phyloP scores from a whole-genome alignment of 2,329 filamentous ascomycete species.

The Alternaria angustiovoidea region DNA sequence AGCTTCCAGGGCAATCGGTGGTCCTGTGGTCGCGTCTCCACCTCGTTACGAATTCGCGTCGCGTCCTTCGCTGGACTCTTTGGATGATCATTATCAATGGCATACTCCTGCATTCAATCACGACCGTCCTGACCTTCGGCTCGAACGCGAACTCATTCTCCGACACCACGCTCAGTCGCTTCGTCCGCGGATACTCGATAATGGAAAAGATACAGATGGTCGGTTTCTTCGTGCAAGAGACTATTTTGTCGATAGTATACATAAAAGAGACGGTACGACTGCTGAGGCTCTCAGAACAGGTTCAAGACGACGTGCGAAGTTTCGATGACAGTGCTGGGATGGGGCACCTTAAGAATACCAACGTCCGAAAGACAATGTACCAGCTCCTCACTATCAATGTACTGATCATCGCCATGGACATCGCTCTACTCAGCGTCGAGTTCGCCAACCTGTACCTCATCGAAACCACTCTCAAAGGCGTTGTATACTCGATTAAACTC shows the following conservation, averaged over 20 bases:
- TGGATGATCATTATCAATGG: slow-evolving; percentile 66
- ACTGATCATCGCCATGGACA: slow-evolving; percentile 46
- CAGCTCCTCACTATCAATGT: slow-evolving; percentile 47
- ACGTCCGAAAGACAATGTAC: slow-evolving; percentile 44
- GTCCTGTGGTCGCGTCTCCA: slow-evolving; percentile 71
- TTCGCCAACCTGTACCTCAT: slow-evolving; percentile 47
- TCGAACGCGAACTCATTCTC: slow-evolving; percentile 52
- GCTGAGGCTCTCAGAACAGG: slow-evolving; percentile 42
- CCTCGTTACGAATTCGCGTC: slow-evolving; percentile 62
- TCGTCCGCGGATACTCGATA: slow-evolving; percentile 50
- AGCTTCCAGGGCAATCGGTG: slow-evolving; percentile 60
- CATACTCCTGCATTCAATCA: slow-evolving; percentile 62
- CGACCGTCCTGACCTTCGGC: slow-evolving; percentile 64
- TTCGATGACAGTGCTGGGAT: slow-evolving; percentile 40
- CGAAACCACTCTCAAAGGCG: slow-evolving; percentile 51
- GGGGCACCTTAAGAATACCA: slow-evolving; percentile 29
- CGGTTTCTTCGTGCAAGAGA: slow-evolving; percentile 54
- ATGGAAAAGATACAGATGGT: slow-evolving; percentile 58
- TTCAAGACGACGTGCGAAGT: slow-evolving; percentile 38
- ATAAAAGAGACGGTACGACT: slow-evolving; percentile 62
- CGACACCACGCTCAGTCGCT: slow-evolving; percentile 30
- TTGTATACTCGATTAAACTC: slow-evolving; percentile 58
- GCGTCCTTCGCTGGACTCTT: slow-evolving; percentile 59
- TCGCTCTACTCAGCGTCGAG: slow-evolving; percentile 39
- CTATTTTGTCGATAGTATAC: slow-evolving; percentile 56